Evolutionary conservation across 176 grass and related monocot genomes (phyloP).

Genomic region (Cenchrus fungigraminus): DNA sequence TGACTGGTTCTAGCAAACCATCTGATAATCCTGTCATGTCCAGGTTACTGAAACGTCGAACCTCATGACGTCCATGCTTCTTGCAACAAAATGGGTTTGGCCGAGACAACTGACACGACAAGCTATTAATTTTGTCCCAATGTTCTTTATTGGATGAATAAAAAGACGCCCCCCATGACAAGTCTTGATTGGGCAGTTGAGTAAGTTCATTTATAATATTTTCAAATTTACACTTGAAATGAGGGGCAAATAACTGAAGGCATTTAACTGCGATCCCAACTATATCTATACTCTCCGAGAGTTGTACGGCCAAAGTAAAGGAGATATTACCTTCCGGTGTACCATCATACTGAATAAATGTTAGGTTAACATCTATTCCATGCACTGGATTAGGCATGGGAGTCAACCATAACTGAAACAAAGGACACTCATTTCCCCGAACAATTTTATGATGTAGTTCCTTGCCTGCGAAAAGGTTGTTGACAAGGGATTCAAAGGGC

Average conservation of each 20-base stretch:
- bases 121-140: background rate
- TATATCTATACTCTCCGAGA: background rate
- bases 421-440: background rate
- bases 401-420: background rate
- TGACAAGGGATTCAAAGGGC: background rate
- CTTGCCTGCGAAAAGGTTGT: background rate
- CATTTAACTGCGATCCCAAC: background rate
- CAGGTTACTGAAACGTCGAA: background rate
- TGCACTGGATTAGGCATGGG: background rate
- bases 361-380: background rate
- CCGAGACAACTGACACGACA: background rate
- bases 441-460: background rate
- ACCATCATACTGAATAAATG: background rate
- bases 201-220: background rate
- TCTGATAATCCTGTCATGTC: background rate
- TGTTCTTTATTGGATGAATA: background rate
- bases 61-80: background rate
- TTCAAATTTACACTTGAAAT: background rate
- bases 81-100: slow-evolving; percentile 2
- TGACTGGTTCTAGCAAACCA: background rate
- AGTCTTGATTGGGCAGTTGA: background rate
- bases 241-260: background rate
- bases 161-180: background rate
- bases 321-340: background rate
- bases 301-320: background rate